A percentile compares a stretch with the other conserved stretches of the same genome.
Evolutionary conservation across 768 basidiomycete genomes (phyloP).

Genomic region (Lactarius deliciosus): DNA sequence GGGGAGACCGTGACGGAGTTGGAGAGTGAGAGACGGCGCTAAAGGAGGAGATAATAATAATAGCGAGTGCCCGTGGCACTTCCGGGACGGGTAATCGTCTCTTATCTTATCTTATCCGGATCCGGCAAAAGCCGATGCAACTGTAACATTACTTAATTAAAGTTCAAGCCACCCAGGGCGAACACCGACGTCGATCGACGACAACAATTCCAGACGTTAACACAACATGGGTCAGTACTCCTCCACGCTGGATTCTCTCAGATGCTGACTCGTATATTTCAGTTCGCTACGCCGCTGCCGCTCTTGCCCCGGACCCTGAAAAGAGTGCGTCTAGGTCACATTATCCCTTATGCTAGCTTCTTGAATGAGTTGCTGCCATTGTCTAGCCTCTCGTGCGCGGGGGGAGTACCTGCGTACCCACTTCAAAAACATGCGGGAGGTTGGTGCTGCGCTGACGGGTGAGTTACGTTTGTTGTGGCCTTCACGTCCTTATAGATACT

Average conservation of each 20-base stretch:
- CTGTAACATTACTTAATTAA: conserved; percentile 20
- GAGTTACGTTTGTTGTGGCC: conserved; percentile 29
- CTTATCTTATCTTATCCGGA: conserved; percentile 21
- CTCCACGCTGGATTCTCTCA: conserved; percentile 4
- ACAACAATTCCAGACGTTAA: conserved; percentile 38
- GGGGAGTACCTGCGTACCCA: conserved; percentile 98
- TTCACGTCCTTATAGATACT: conserved; percentile 2
- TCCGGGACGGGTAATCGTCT: neutral
- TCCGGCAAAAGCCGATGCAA: conserved; percentile 11
- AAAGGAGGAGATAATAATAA: neutral
- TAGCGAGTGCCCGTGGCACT: neutral
- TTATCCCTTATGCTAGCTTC: conserved; percentile 22
- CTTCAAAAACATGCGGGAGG: conserved; percentile 99
- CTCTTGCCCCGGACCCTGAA: conserved; percentile 89
- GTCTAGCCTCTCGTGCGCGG: conserved; percentile 80
- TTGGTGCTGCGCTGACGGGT: conserved; percentile 92
- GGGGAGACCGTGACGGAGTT: neutral
- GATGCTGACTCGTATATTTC: conserved; percentile 29
- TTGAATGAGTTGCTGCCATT: conserved; percentile 15
- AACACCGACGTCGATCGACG: neutral
- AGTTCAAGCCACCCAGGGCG: conserved; percentile 26
- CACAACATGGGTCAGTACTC: conserved; percentile 42
- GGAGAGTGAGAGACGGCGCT: neutral
- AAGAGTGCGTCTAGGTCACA: conserved; percentile 62
- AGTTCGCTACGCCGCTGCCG: conserved; percentile 95